phyloP scores from a whole-genome alignment of 164 flowering plant genomes.

The Nymphaea colorata region DNA sequence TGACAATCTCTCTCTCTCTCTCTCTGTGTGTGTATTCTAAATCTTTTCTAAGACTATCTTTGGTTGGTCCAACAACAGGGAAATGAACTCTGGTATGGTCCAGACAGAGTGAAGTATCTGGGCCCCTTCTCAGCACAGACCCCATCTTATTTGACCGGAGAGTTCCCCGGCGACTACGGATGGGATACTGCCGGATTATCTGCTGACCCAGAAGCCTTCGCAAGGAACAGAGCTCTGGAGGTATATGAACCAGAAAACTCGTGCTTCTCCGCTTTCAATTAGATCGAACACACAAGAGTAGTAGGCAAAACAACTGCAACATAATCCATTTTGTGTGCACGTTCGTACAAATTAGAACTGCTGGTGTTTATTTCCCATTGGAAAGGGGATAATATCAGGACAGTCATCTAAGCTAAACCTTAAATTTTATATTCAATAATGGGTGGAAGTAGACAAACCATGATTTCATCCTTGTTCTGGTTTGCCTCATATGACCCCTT shows the following conservation, averaged over 20 bases:
- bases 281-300: background rate
- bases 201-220: conserved; percentile 95
- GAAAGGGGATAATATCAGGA: background rate
- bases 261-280: background rate
- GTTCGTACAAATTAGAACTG: background rate
- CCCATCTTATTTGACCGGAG: conserved; percentile 85
- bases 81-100: conserved; percentile 86
- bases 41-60: background rate
- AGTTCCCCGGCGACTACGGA: conserved; percentile 92
- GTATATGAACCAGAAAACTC: conserved; percentile 12
- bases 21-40: background rate
- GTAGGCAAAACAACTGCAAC: background rate
- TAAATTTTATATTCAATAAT: background rate
- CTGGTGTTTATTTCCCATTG: background rate
- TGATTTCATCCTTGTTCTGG: no score
- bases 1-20: conserved; percentile 1
- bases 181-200: conserved; percentile 97
- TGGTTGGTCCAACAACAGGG: conserved; percentile 11
- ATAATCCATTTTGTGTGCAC: background rate
- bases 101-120: conserved; percentile 88
- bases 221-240: conserved; percentile 94
- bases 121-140: conserved; percentile 97
- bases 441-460: no score
- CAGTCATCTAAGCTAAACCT: background rate
- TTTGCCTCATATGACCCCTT: no score